These are phyloP conservation scores for Willaertia magna DNA, from an alignment of 208 protist genomes.

Conservation along the genomic window DNA sequence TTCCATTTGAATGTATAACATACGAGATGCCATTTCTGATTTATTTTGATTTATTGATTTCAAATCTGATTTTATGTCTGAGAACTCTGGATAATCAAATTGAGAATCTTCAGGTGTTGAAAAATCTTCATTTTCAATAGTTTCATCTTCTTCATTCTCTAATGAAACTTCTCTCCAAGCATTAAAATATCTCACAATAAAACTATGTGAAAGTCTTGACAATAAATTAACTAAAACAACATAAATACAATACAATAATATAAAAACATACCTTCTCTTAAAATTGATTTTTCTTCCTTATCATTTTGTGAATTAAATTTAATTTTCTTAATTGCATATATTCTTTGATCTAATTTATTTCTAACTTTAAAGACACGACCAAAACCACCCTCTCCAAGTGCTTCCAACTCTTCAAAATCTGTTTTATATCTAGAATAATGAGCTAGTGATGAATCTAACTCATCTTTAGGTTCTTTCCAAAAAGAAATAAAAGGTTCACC, in stretches of 20 bases:
- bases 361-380: neutral
- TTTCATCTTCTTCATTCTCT: neutral
- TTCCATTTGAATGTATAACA: constrained; percentile 11
- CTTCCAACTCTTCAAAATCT: neutral
- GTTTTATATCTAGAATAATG: neutral
- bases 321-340: constrained; percentile 15
- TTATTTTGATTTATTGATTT: neutral
- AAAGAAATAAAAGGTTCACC: neutral
- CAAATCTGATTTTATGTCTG: neutral
- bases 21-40: neutral
- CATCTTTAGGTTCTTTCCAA: neutral
- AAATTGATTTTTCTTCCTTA: neutral
- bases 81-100: neutral
- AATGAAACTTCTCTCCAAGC: constrained; percentile 16
- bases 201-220: neutral
- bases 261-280: no score
- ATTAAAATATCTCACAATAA: constrained; percentile 15
- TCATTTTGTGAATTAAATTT: neutral
- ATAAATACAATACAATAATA: no score
- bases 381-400: constrained; percentile 1
- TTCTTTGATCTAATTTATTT: neutral
- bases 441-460: neutral
- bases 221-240: constrained; percentile 1
- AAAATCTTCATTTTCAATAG: neutral
- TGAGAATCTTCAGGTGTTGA: neutral